phyloP scores from a whole-genome alignment of 148 eudicot species.

The Rhododendron henanense region DNA sequence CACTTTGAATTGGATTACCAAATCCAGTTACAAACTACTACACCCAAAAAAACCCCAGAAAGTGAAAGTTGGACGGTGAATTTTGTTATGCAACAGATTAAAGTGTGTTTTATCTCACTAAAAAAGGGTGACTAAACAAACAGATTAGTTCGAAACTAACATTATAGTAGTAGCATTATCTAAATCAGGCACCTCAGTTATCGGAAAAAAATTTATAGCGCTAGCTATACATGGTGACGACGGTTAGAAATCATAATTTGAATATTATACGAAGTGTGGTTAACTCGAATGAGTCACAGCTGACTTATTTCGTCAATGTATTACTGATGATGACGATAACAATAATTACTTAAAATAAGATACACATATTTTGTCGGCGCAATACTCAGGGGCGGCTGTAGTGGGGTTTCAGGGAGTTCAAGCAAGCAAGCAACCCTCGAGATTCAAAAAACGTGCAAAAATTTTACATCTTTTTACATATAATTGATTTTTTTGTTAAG shows the following conservation, averaged over 20 bases:
- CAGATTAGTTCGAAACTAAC: no score
- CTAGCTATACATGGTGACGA: no score
- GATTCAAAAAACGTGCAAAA: no score
- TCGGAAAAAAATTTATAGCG: no score
- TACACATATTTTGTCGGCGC: neutral
- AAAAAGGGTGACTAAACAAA: neutral
- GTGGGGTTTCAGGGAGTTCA: neutral
- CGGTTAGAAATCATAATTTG: neutral
- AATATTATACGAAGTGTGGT: neutral
- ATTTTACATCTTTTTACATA: neutral
- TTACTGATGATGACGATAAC: no score
- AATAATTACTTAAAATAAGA: neutral
- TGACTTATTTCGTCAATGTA: no score
- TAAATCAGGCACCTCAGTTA: no score
- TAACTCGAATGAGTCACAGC: neutral
- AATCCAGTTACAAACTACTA: constrained; percentile 6
- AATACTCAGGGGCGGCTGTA: neutral
- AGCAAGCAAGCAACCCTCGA: no score
- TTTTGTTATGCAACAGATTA: neutral
- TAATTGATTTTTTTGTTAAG: neutral
- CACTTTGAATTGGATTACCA: constrained; percentile 6
- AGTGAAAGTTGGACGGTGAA: neutral
- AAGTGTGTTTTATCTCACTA: neutral
- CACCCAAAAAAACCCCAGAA: neutral
- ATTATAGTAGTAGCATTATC: no score